These are phyloP conservation scores for Malbranchea zuffiana DNA, from an alignment of 2,329 filamentous ascomycete genomes.

Conservation along the genomic window DNA sequence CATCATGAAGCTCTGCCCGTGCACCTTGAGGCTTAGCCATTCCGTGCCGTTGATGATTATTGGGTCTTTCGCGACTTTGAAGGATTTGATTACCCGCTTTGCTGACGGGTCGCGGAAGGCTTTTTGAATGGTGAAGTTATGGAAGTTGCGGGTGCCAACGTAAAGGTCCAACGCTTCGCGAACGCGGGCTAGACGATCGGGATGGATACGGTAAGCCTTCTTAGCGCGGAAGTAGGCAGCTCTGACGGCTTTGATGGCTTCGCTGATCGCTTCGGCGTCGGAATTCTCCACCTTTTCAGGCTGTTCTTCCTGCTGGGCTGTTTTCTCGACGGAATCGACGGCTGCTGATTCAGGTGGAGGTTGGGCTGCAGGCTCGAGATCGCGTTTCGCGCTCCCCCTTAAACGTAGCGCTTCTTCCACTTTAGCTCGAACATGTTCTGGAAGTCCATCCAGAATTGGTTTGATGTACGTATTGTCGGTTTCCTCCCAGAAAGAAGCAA, in stretches of 20 bases:
- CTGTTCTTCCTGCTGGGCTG: conserved; percentile 10
- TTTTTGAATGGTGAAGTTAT: conserved; percentile 97
- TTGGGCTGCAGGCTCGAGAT: conserved; percentile 11
- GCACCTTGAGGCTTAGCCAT: conserved; percentile 91
- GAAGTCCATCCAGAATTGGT: conserved; percentile 45
- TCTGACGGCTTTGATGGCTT: conserved; percentile 63
- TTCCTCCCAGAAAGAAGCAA: conserved; percentile 68
- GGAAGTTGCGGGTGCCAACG: conserved; percentile 78
- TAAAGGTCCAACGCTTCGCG: conserved; percentile 66
- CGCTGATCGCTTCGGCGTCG: conserved; percentile 41
- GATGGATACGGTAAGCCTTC: conserved; percentile 69
- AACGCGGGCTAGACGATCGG: conserved; percentile 59
- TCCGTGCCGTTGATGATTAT: conserved; percentile 84
- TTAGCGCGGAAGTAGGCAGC: conserved; percentile 72
- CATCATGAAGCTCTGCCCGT: conserved; percentile 99
- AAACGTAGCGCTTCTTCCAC: conserved; percentile 33
- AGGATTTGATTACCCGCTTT: conserved; percentile 86
- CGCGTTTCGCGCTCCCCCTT: conserved; percentile 16
- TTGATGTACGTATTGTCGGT: conserved; percentile 73
- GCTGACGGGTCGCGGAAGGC: conserved; percentile 67
- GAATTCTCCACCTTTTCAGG: conserved; percentile 15
- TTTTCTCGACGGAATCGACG: background rate
- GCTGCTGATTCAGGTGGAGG: conserved; percentile 8
- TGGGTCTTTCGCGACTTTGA: conserved; percentile 62
- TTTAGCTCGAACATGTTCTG: conserved; percentile 31